Base-by-base conservation (phyloP, 768 basidiomycete genomes). In the Lyophyllum shimeji region DNA sequence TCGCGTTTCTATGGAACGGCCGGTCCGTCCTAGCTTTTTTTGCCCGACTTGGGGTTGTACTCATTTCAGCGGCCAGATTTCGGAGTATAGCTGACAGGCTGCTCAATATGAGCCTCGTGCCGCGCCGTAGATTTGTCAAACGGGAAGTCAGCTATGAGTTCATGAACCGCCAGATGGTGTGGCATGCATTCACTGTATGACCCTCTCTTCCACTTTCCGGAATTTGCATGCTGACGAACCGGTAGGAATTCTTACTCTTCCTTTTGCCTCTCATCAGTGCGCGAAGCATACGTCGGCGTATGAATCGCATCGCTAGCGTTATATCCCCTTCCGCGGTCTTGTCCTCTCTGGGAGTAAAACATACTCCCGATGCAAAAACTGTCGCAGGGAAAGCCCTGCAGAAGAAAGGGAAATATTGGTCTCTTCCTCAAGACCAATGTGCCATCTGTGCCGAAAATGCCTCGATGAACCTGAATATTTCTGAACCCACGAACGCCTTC, bases 81-180 rank as follows among this genome's bases (percentile, higher is more conserved):
- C 89, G 95, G 1, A 90, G 93, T 24, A 67, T 95, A 24, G 75
- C 86, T 12, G 93, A 96, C 67, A 78, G 97, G 46, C 59, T 97
- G 20, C 75, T 98, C 15, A 71, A 76, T 23, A 82, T 99, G 77
- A 77, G 79, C 27, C 82, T 98, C 2, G 81, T 87, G 0, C 89
- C 95, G 3, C 78, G 89, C 0, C 82, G 85, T 29, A 74, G 79
- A 40, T 80, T 87, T 31, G 79, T 86, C 33, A 85, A 83, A 58
- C 84, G 90, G 17, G 88, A 95, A 63, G 90, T 98, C 49, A 96
- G 92, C 65, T 99, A 97, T 71, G 97, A 98, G 66, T 98, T 95
- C 65, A 96, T 98, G 93, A 98, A 98, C 65, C 90, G 97, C 62
- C 96, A 98, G 70, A 91, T 99, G 82, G 97, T 99, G 52, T 99